Base-by-base conservation (phyloP, 768 basidiomycete genomes). In the Imleria badia region DNA sequence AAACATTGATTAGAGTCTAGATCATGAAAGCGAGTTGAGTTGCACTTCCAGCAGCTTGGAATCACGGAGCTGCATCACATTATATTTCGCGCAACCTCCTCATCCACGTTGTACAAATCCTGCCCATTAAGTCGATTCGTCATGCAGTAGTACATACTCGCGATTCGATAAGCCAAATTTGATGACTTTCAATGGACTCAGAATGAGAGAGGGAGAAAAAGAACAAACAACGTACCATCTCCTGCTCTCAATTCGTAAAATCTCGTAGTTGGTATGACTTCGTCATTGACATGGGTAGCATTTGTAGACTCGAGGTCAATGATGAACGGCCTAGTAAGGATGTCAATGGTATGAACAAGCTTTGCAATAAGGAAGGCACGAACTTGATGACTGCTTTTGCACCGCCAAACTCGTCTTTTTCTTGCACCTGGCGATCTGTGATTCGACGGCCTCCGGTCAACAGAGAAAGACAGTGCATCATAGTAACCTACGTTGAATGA, bases 281-380 rank as follows among this genome's bases (percentile, higher is more conserved):
- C 82, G 57, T 86, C 91, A 64, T 98, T 98, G 43, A 99, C 96
- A 61, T 83, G 79, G 0, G 97, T 98, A 3, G 91, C 86, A 67
- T 99, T 99, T 3, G 97, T 98, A n/a, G 94, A 97, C 62, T 99
- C 95, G 10, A 99, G 83, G 73, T 99, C 97, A 55, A 99, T 97
- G 46, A 99, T 83, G 70, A 94, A 99, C 2, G 97, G 94, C 66
- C 94, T 98, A 49, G 19, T 29, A 33, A 41, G 22, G 56, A 34
- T 22, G 13, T 66, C 34, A 60, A 23, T 20, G 35, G 36, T 19
- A 58, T 22, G 35, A 29, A 60, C 45, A 59, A 35, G 30, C 12
- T 13, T 35, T n/a, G 4, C 6, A 51, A 39, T 9, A 34, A 19
- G 17, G 20, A 44, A 48, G 19, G 9, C n/a, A 79, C 91, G 41